Evolutionary conservation across 352 stramenopile genomes (phyloP), one percentile per base, ranked within the genome.

Genomic region (Phytophthora hibernalis): DNA sequence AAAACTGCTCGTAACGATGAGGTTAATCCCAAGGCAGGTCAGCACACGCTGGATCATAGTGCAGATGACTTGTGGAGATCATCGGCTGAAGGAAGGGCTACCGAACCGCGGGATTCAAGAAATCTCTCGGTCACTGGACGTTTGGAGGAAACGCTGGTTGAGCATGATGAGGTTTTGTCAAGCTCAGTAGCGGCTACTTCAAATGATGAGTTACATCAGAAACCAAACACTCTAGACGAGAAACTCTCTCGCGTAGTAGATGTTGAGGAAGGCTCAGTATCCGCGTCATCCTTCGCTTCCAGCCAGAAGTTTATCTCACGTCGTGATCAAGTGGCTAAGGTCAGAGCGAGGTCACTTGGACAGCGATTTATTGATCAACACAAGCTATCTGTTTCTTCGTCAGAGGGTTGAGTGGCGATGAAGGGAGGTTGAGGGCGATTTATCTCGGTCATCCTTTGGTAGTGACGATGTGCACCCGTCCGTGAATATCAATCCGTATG

Each of bases 311-410:
- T 49, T 30, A 43, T 74, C 9, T 64, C 61, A 22, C 54, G 33
- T 16, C 54, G 65, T 51, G 26, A 59, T 62, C 30, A 76, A 65
- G 47, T 74, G 40, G 45, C 12, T 10, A 65, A 70, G 50, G 31
- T 30, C 4, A 65, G 47, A 13, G 47, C 37, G 16, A 61, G n/a
- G 42, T 55, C 57, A 16, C 47, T 72, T 35, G 35, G 37, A n/a
- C 63, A 77, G 26, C 55, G 50, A 15, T 71, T 57, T 54, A 43
- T 74, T 3, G 54, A 77, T 43, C 62, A 71, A 30, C 59, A 74
- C 33, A 60, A 70, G 47, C 33, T 61, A 24, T 72, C 63, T 5
- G 74, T 72, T 20, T 76, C 72, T 16, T 63, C 66, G 20, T 74
- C 64, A 47, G 55, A 72, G 18, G 16, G 8, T n/a, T 20, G 1